A percentile compares a stretch with the other conserved stretches of the same genome.
Evolutionary conservation across 306 rosid genomes (phyloP).

Genomic region (Fragaria nilgerrensis): DNA sequence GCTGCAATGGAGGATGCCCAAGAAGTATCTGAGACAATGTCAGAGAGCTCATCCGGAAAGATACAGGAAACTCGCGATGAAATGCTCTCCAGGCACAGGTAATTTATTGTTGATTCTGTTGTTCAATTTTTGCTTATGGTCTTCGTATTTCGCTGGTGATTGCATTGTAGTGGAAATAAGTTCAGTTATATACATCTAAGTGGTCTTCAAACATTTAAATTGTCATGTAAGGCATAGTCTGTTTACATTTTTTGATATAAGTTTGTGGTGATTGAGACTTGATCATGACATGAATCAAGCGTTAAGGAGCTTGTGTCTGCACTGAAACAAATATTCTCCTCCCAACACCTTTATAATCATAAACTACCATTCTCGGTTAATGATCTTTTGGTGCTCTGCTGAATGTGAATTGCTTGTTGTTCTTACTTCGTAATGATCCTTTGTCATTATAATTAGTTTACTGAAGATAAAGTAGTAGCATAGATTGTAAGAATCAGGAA

Average conservation of each 20-base stretch:
- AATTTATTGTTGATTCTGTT: not conserved
- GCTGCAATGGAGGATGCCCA: slow-evolving; percentile 61
- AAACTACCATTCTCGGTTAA: no score
- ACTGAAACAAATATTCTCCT: not conserved
- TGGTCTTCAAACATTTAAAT: not conserved
- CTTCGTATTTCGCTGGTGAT: not conserved
- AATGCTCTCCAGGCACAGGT: slow-evolving; percentile 67
- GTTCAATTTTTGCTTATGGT: not conserved
- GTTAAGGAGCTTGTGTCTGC: not conserved
- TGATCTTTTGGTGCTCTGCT: not conserved
- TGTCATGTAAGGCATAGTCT: not conserved
- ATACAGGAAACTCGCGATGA: slow-evolving; percentile 62
- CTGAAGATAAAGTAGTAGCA: not conserved
- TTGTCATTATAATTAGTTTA: not conserved
- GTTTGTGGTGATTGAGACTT: not conserved
- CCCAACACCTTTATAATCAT: no score
- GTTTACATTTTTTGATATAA: not conserved
- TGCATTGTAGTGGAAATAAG: not conserved
- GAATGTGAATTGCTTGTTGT: not conserved
- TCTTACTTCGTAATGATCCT: not conserved
- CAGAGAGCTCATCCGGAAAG: slow-evolving; percentile 28
- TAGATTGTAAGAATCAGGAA: not conserved
- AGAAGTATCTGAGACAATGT: slow-evolving; percentile 44
- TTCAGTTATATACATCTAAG: not conserved
- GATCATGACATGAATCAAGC: not conserved